phyloP scores from a whole-genome alignment of 1,284 basidiomycete species.

The Apiotrichum gamsii region DNA sequence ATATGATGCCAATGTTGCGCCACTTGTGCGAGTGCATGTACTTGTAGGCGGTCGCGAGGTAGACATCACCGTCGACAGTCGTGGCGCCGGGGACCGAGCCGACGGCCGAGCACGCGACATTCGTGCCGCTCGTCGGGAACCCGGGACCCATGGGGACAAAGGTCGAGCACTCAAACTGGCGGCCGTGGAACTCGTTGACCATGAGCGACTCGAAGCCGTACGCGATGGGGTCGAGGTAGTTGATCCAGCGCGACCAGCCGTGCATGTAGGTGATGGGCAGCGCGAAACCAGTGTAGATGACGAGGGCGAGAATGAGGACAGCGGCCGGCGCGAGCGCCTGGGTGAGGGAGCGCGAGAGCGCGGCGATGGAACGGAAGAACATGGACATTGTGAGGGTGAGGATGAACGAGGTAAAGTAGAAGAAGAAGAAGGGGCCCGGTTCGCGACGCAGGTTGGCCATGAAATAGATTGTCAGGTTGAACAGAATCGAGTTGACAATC shows the following conservation, averaged over 20 bases:
- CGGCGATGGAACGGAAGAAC: slow-evolving; percentile 52
- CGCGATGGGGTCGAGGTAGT: slow-evolving; percentile 50
- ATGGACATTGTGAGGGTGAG: slow-evolving; percentile 49
- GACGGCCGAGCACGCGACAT: slow-evolving; percentile 47
- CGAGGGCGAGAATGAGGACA: slow-evolving; percentile 48
- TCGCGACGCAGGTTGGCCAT: slow-evolving; percentile 48
- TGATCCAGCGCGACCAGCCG: slow-evolving; percentile 52
- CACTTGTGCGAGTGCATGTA: slow-evolving; percentile 62
- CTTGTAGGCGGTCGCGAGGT: slow-evolving; percentile 56
- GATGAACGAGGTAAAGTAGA: slow-evolving; percentile 45
- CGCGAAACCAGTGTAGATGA: slow-evolving; percentile 51
- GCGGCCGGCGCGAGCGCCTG: slow-evolving; percentile 50
- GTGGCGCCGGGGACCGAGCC: slow-evolving; percentile 46
- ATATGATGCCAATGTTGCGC: slow-evolving; percentile 55
- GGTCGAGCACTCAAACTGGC: slow-evolving; percentile 37
- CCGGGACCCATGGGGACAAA: slow-evolving; percentile 45
- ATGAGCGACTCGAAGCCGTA: slow-evolving; percentile 49
- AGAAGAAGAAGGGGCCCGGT: slow-evolving; percentile 45
- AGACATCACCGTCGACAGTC: slow-evolving; percentile 51
- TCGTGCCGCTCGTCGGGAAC: slow-evolving; percentile 35
- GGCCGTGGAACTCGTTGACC: slow-evolving; percentile 51
- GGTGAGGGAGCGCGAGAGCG: slow-evolving; percentile 41
- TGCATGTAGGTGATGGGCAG: slow-evolving; percentile 46
- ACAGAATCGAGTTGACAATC: slow-evolving; percentile 41
- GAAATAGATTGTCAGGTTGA: slow-evolving; percentile 48